Evolutionary conservation across 768 basidiomycete genomes (phyloP), one percentile per base, ranked within the genome.

Genomic region (Lactarius trivialis): DNA sequence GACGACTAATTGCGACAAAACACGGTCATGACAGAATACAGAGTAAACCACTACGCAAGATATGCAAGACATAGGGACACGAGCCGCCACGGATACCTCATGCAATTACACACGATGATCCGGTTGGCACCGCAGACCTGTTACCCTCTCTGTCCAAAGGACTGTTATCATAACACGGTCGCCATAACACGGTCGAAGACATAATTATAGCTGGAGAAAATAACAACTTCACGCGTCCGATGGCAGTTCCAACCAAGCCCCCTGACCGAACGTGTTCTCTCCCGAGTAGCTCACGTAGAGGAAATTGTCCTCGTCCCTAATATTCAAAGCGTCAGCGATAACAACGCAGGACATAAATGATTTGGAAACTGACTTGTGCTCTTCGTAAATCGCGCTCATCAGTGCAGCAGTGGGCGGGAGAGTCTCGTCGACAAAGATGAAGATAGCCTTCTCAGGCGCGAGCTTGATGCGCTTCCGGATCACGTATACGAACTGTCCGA

Each of bases 381-480:
- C 97, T 77, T 99, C 97, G 71, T 99, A 99, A 71, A 99, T 98
- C 60, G 93, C 87, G 71, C 92, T 94, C 97, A 99, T 99, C 54
- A 98, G 79, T 3, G 96, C 95, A 15, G 96, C 97, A 1, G 97
- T 98, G 48, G 97, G 97, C 49, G 97, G 97, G 32, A 99, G 82
- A 58, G 98, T 94, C 74, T 99, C 97, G 70, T 99, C 94, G 56
- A 99, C 97, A 71, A 98, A 99, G 76, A 99, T 98, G 80, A 98
- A 99, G 78, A 99, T 99, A 39, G 97, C 97, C 79, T 98, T 98
- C 85, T 99, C 97, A 34, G 97, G 95, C 26, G 94, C 91, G 60
- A 99, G 85, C 85, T 99, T 98, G 88, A 98, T 99, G 65, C 97
- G 90, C 82, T 99, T 99, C 71, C 97, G 88, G 73, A 99, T 99